Base-by-base conservation (phyloP, 129 eudicot species). In the Helichrysum umbraculigerum region DNA sequence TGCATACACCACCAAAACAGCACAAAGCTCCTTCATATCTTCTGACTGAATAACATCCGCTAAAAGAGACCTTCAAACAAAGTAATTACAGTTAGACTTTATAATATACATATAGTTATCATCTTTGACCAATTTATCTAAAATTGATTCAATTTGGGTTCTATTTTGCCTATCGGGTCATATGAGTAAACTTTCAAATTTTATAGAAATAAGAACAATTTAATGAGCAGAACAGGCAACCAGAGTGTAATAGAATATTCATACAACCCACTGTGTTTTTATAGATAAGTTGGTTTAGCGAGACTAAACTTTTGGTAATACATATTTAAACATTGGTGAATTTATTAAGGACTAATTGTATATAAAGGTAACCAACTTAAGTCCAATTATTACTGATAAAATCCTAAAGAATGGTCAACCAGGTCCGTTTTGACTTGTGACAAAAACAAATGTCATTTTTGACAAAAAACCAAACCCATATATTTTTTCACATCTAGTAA, bases 11-110 rank as follows among this genome's bases (percentile, higher is more conserved):
- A 93, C 96, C 87, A 93, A 85, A 75, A 76, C 77, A 29, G 90
- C 78, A 82, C 96, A 90, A 52, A 90, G 83, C 80, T 85, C 98
- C 83, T 86, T 83, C 76, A 87, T 88, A 78, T 88, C 85, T 42
- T 79, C 80, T 50, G 81, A 70, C 61, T 82, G 86, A 68, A 88
- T 81, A 76, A 81, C 79, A 65, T 82, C 92, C 34, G 86, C 86
- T 71, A 90, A 68, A 19, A 77, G 88, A 73, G 96, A 93, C 96
- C 98, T 93, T 76, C 67, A 81, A 72, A 7, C 50, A 76, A 12
- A 64, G n/a, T 70, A 66, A 37, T 0, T 77, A 70, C 14, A 70
- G 52, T 79, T 70, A 59, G 72, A 29, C 60, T 51, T 14, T 41
- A 11, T 0, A 11, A 62, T n/a, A 41, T 5, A 25, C 28, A 58